Conservation (phyloP, 768 basidiomycete genomes). For the Xerocomus potaroensis region DNA sequence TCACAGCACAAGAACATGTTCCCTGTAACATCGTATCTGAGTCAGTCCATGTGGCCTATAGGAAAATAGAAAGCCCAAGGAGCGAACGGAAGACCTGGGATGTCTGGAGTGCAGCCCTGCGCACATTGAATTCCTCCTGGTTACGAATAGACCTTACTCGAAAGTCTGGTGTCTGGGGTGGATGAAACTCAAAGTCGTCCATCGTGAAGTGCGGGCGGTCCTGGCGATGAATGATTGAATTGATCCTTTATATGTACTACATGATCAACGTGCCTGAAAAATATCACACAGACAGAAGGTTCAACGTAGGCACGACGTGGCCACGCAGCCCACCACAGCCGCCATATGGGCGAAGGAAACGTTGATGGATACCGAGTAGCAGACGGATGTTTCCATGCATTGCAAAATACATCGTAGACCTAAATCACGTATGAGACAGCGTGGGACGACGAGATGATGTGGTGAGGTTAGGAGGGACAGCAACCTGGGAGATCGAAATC, state of each 20-base stretch:
- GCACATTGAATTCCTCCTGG: slow-evolving; percentile 45
- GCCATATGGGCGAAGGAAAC: too few species aligned
- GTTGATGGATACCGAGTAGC: too few species aligned
- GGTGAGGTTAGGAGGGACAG: slow-evolving; percentile 29
- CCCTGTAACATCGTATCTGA: slow-evolving; percentile 33
- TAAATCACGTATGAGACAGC: slow-evolving; percentile 39
- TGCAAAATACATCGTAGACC: slow-evolving; percentile 37
- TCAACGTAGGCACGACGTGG: slow-evolving; percentile 21
- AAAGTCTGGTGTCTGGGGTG: slow-evolving; percentile 49
- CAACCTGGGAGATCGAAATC: slow-evolving; percentile 29
- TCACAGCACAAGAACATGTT: slow-evolving; percentile 69
- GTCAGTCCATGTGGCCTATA: slow-evolving; percentile 10
- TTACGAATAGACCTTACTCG: slow-evolving; percentile 52
- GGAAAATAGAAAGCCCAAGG: slow-evolving; percentile 3
- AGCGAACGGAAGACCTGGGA: slow-evolving; percentile 64
- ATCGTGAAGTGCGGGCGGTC: too few species aligned
- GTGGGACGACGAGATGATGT: slow-evolving; percentile 34
- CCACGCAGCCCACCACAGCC: slow-evolving; percentile 10
- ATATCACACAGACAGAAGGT: too few species aligned
- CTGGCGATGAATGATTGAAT: too few species aligned
- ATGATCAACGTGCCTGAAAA: background rate
- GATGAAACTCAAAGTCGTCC: slow-evolving; percentile 32
- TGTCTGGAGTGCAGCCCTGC: slow-evolving; percentile 42
- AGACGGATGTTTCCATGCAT: slow-evolving; percentile 31
- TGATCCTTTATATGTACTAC: background rate